Percentiles rank a stretch among this genome's conserved stretches.
phyloP scores from a whole-genome alignment of 352 stramenopile species.

The Phytophthora macrochlamydospora region DNA sequence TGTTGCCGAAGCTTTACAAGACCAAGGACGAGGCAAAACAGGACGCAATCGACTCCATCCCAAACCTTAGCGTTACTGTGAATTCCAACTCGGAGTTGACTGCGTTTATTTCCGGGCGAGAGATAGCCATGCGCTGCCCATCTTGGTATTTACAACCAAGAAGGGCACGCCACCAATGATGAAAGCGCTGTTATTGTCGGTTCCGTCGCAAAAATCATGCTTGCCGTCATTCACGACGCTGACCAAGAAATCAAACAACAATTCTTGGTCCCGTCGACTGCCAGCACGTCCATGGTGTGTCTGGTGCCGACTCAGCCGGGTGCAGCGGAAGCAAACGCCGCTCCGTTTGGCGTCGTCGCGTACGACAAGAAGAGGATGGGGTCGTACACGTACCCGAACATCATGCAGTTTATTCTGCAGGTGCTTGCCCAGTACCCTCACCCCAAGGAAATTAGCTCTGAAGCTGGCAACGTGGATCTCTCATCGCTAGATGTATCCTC shows the following conservation, averaged over 20 bases:
- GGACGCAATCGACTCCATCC: conserved; percentile 51
- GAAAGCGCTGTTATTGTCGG: conserved; percentile 65
- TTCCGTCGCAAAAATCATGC: conserved; percentile 57
- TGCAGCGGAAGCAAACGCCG: conserved; percentile 24
- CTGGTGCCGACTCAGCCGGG: conserved; percentile 48
- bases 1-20: conserved; percentile 44
- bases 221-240: conserved; percentile 61
- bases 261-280: conserved; percentile 50
- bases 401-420: conserved; percentile 70
- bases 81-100: conserved; percentile 58
- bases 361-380: conserved; percentile 80
- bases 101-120: conserved; percentile 54
- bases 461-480: conserved; percentile 15
- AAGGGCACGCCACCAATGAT: conserved; percentile 53
- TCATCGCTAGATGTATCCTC: conserved; percentile 34
- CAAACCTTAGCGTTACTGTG: conserved; percentile 48
- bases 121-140: conserved; percentile 45
- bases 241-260: conserved; percentile 65
- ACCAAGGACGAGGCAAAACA: conserved; percentile 57
- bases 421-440: conserved; percentile 74
- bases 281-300: conserved; percentile 46
- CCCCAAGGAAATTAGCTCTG: conserved; percentile 25
- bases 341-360: conserved; percentile 61
- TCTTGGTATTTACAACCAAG: conserved; percentile 71
- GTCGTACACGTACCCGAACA: conserved; percentile 64